Evolutionary conservation across 179 eudicot genomes (phyloP).

Genomic region (Dionaea muscipula): DNA sequence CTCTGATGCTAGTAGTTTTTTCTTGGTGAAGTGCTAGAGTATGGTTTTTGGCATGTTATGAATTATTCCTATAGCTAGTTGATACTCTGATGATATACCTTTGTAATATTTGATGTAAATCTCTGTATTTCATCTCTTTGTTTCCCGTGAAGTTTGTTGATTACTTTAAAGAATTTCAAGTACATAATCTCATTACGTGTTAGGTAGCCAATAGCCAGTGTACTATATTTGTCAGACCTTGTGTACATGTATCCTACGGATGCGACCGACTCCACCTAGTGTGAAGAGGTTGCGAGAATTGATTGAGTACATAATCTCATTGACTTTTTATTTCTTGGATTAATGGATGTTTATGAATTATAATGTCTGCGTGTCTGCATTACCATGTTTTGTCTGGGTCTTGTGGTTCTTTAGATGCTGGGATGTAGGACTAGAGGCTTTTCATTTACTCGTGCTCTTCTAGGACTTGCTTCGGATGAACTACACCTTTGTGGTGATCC

Average conservation of each 20-base stretch:
- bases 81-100: background rate
- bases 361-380: background rate
- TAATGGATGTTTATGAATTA: too few relatives aligned
- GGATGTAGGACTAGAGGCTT: constrained; percentile 73
- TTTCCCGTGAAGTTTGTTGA: background rate
- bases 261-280: too few relatives aligned
- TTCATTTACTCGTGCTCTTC: constrained; percentile 91
- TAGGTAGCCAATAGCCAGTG: too few relatives aligned
- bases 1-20: too few relatives aligned
- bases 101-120: background rate
- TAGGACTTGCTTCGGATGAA: constrained; percentile 79
- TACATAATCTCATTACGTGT: too few relatives aligned
- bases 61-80: background rate
- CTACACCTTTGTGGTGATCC: constrained; percentile 96
- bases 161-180: too few relatives aligned
- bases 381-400: background rate
- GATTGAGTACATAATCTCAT: too few relatives aligned
- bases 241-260: too few relatives aligned
- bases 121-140: background rate
- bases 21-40: background rate
- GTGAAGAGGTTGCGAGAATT: too few relatives aligned
- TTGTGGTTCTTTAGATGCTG: constrained; percentile 45
- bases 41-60: background rate
- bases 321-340: background rate
- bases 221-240: too few relatives aligned